A percentile compares a stretch with the other conserved stretches of the same genome.
Evolutionary conservation across 208 protist genomes (phyloP).

Genomic region (Crithidia expoeki): DNA sequence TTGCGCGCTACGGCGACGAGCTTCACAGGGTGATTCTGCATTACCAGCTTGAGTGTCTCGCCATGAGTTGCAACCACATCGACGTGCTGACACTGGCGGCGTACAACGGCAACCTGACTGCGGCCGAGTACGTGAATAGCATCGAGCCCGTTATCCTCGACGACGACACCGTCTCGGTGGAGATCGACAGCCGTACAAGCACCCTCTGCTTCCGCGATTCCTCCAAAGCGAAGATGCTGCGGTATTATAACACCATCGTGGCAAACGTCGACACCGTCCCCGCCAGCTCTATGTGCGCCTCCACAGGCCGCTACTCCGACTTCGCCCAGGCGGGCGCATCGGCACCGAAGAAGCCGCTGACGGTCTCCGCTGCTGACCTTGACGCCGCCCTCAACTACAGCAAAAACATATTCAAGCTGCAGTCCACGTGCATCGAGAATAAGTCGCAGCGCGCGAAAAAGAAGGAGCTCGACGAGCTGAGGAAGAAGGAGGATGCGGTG

Average conservation of each 20-base stretch:
- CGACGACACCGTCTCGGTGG: conserved; percentile 57
- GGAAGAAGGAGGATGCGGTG: conserved; percentile 40
- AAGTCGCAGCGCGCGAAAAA: conserved; percentile 41
- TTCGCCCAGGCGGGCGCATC: conserved; percentile 27
- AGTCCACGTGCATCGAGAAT: conserved; percentile 48
- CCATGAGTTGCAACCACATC: conserved; percentile 47
- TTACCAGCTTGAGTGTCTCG: conserved; percentile 59
- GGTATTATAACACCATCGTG: conserved; percentile 50
- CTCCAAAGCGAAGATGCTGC: conserved; percentile 62
- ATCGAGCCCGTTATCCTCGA: conserved; percentile 71
- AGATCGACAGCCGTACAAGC: conserved; percentile 73
- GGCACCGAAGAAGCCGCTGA: conserved; percentile 15
- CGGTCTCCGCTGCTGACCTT: conserved; percentile 44
- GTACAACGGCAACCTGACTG: conserved; percentile 40
- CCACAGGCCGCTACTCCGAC: conserved; percentile 24
- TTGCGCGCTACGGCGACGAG: conserved; percentile 32
- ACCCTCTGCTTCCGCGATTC: conserved; percentile 70
- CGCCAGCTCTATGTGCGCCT: conserved; percentile 28
- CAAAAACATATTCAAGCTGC: conserved; percentile 45
- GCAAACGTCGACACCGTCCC: conserved; percentile 28
- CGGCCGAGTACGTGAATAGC: conserved; percentile 60
- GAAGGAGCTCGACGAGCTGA: conserved; percentile 39
- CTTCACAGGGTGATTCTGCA: conserved; percentile 55
- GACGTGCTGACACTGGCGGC: conserved; percentile 50
- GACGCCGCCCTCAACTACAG: conserved; percentile 43